Evolutionary conservation across 2,329 filamentous ascomycete species (phyloP), one percentile per base, ranked within the genome.

Genomic region (Alternaria atra): DNA sequence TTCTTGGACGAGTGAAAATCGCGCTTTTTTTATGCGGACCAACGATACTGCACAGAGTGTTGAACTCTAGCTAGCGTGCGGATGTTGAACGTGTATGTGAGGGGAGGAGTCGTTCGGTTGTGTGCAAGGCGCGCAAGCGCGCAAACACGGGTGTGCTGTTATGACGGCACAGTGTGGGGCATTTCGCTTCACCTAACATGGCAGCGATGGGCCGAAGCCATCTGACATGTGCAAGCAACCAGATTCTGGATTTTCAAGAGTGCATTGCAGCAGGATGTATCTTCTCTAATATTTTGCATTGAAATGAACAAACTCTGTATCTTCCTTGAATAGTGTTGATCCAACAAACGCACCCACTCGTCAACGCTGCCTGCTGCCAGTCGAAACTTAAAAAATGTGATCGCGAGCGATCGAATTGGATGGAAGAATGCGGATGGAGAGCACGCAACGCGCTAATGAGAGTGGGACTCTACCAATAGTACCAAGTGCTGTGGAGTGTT

Each of bases 1-100:
- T 39, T 35, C 42, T 30, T 58, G 40, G 27, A 35, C 43, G 17
- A n/a, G 42, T 30, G 30, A 20, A 42, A 50, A 32, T 25, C 17
- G 34, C 55, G 57, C 47, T 52, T 61, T 42, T 34, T 35, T 17
- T 12, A n/a, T 44, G 39, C 43, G 47, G 23, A 25, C 25, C 40
- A 46, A 57, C 39, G 42, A 50, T 27, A 29, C 47, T 53, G 67
- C 69, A 56, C 66, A 70, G 71, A 78, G 74, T 77, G 73, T 77
- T 76, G 74, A 76, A 72, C 74, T 76, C 70, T 61, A 67, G 68
- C 66, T 59, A 52, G 48, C 54, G 67, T 65, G 65, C 71, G 67
- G 65, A 72, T 69, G 66, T 70, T 67, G 65, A 63, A 63, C 52
- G 63, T 57, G 58, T 57, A 63, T 61, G 55, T 44, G 50, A 53